A percentile compares a stretch with the other conserved stretches of the same genome.
Evolutionary conservation across 805 yeast species (phyloP).

Genomic region (Naumovozyma baii): DNA sequence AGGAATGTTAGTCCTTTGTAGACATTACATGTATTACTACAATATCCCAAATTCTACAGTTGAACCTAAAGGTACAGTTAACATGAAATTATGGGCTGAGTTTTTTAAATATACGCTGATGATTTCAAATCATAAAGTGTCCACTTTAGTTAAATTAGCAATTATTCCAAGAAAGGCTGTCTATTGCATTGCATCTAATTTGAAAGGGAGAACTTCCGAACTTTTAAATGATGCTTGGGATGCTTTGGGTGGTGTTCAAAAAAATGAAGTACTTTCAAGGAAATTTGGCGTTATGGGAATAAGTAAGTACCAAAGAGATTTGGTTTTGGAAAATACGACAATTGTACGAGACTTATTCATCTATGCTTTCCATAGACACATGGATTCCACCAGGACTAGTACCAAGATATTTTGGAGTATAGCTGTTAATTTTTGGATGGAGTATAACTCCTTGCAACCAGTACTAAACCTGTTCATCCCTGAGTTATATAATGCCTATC

Average conservation of each 20-base stretch:
- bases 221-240: constrained; percentile 64
- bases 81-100: constrained; percentile 54
- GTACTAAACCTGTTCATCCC: constrained; percentile 16
- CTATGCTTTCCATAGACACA: constrained; percentile 58
- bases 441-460: constrained; percentile 12
- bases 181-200: constrained; percentile 48
- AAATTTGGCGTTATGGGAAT: constrained; percentile 52
- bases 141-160: constrained; percentile 59
- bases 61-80: constrained; percentile 33
- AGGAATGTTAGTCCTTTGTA: constrained; percentile 43
- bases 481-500: constrained; percentile 22
- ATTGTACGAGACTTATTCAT: constrained; percentile 56
- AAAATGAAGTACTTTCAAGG: constrained; percentile 38
- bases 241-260: constrained; percentile 53
- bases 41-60: constrained; percentile 40
- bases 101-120: constrained; percentile 49
- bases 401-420: constrained; percentile 62
- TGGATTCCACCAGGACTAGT: constrained; percentile 50
- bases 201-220: constrained; percentile 49
- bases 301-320: constrained; percentile 65
- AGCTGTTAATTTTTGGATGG: constrained; percentile 26
- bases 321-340: constrained; percentile 48
- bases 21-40: constrained; percentile 39
- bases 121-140: constrained; percentile 56
- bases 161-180: constrained; percentile 68